These are phyloP conservation scores for Hypoxylon sp. DNA, from an alignment of 2,329 filamentous ascomycete genomes.

Conservation along the genomic window DNA sequence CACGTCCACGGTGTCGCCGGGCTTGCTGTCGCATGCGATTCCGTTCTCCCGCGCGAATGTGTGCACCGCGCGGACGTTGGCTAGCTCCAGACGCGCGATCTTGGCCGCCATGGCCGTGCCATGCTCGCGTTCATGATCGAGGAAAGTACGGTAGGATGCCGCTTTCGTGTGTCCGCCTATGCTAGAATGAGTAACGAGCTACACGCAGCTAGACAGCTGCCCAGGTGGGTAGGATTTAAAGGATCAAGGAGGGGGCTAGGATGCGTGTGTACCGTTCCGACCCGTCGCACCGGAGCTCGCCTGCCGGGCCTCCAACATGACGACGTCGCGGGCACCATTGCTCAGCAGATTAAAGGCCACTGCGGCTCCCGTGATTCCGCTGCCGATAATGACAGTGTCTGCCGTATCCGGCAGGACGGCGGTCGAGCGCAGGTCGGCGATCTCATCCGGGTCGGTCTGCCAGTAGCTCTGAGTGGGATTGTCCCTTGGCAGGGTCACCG, in stretches of 20 bases:
- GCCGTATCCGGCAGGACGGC: conserved; percentile 58
- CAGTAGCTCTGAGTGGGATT: conserved; percentile 67
- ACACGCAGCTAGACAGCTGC: not conserved
- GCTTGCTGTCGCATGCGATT: conserved; percentile 58
- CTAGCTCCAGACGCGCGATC: conserved; percentile 60
- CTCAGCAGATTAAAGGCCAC: conserved; percentile 62
- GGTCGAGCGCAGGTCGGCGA: conserved; percentile 58
- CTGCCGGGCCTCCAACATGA: conserved; percentile 71
- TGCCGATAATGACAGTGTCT: conserved; percentile 70
- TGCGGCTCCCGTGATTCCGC: conserved; percentile 69
- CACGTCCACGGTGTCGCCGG: conserved; percentile 64
- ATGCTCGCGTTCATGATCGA: conserved; percentile 53
- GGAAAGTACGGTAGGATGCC: conserved; percentile 58
- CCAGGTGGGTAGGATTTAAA: too few relatives aligned
- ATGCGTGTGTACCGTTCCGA: conserved; percentile 53
- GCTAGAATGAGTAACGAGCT: not conserved
- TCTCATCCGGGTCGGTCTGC: conserved; percentile 63
- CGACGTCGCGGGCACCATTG: conserved; percentile 52
- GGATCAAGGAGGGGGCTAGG: too few relatives aligned
- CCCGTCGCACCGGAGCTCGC: conserved; percentile 73
- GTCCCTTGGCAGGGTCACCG: conserved; percentile 57
- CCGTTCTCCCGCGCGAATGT: conserved; percentile 56
- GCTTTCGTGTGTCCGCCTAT: conserved; percentile 54
- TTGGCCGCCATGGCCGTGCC: conserved; percentile 58
- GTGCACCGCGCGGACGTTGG: conserved; percentile 64